Evolutionary conservation across 2,329 filamentous ascomycete species (phyloP), one percentile per base, ranked within the genome.

Genomic region (Pseudovirgaria hyperparasitica): DNA sequence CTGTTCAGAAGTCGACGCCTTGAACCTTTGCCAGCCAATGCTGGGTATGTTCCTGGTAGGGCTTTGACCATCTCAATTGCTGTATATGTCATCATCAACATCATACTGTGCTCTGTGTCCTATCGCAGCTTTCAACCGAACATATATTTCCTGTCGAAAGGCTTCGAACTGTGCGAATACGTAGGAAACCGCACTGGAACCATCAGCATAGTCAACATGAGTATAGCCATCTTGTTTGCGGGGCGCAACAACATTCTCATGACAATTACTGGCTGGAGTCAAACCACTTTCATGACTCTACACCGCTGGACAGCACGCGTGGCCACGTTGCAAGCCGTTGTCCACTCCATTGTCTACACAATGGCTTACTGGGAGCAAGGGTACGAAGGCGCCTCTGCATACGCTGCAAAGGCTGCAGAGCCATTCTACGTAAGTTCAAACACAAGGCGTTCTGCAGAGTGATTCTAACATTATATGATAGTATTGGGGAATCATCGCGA

Each of bases 231-330:
- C 72, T 47, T 80, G 0, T 80, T 81, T 36, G 70, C 67, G 1
- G 69, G 70, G 42, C 60, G 76, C 7, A 82, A 81, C 34, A 78
- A 81, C 27, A 41, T 73, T 0, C 59, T 79, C 10, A 55, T 78
- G 29, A 76, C 70, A 70, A 43, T 72, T 1, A 80, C 76, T 0
- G 75, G 75, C 0, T 81, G 76, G 74, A 71, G 69, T 8, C 79
- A 76, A 43, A 62, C 63, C 2, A 73, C 70, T 0, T 80, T 72
- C 40, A 80, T 71, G 37, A 63, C 70, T 20, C 78, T 79, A 27
- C 76, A 81, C 46, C 67, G 76, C 1, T 74, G 72, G 60, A 58
- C 75, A 3, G 75, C 76, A 0, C 60, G 75, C 11, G 58, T 77
- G 3, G 63, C 72, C 5, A 74, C 73, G 0, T 30, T 72, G 0